Percentiles rank a stretch among this genome's conserved stretches.
These are phyloP conservation scores for Exophiala xenobiotica DNA, from an alignment of 2,329 filamentous ascomycete genomes.

Conservation along the genomic window DNA sequence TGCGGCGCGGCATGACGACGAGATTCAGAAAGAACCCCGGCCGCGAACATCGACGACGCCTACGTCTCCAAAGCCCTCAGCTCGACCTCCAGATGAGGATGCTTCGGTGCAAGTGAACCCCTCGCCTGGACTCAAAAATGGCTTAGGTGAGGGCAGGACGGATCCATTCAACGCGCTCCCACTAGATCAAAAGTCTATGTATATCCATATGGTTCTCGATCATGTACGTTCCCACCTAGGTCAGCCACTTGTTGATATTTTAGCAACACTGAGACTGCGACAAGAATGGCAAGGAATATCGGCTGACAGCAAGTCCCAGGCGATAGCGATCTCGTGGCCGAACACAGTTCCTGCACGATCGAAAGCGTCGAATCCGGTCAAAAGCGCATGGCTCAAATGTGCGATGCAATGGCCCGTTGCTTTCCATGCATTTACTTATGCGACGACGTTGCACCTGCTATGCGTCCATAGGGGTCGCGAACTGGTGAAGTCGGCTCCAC, in stretches of 20 bases:
- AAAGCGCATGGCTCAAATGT: conserved; percentile 22
- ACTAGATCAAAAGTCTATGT: conserved; percentile 6
- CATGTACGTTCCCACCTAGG: conserved; percentile 13
- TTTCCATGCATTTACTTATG: conserved; percentile 26
- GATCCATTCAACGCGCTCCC: conserved; percentile 23
- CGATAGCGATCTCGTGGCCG: conserved; percentile 20
- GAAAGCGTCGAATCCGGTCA: conserved; percentile 17
- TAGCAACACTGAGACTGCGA: background rate
- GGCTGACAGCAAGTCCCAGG: conserved; percentile 1
- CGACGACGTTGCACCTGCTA: conserved; percentile 19
- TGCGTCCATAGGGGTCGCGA: conserved; percentile 15
- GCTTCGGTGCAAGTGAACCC: background rate
- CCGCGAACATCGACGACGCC: too few relatives aligned
- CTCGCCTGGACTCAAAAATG: background rate
- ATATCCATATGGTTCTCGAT: conserved; percentile 21
- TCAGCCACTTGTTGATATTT: background rate
- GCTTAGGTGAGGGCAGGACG: conserved; percentile 16
- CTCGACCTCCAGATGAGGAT: background rate
- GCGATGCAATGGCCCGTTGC: conserved; percentile 21
- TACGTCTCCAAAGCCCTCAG: too few relatives aligned
- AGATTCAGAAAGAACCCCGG: too few relatives aligned
- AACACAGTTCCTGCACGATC: conserved; percentile 14
- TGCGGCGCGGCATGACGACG: too few relatives aligned
- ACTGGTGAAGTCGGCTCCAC: conserved; percentile 13
- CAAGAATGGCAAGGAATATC: background rate